A percentile compares a stretch with the other conserved stretches of the same genome.
These are phyloP conservation scores for Oenanthe javanica DNA, from an alignment of 140 eudicot genomes.

Conservation along the genomic window DNA sequence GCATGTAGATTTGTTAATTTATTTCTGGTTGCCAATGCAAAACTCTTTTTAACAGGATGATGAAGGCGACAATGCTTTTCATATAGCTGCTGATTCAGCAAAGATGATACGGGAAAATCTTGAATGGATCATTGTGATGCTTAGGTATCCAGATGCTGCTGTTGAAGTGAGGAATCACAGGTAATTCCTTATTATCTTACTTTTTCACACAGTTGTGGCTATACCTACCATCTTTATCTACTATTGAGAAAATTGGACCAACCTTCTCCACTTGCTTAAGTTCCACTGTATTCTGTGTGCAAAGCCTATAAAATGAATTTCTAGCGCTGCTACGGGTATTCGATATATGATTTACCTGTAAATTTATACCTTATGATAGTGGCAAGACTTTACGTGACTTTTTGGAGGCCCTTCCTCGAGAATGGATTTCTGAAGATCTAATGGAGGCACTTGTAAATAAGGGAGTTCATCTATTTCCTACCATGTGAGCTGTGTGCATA, in stretches of 20 bases:
- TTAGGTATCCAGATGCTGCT: constrained; percentile 85
- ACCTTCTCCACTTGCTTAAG: not conserved
- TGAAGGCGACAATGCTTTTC: constrained; percentile 98
- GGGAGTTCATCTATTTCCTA: constrained; percentile 83
- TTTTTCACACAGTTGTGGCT: constrained; percentile 5
- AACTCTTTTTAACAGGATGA: constrained; percentile 57
- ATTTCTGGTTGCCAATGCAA: not conserved
- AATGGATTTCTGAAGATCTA: constrained; percentile 97
- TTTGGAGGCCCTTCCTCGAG: constrained; percentile 95
- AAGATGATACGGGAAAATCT: constrained; percentile 96
- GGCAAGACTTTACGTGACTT: constrained; percentile 90
- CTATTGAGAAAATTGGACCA: not conserved
- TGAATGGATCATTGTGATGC: constrained; percentile 87
- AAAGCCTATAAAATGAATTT: not conserved
- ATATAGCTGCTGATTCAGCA: constrained; percentile 96
- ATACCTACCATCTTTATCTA: not conserved
- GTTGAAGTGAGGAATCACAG: constrained; percentile 91
- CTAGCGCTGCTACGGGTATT: not conserved
- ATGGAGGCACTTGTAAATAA: constrained; percentile 78
- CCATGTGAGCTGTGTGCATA: constrained; percentile 58
- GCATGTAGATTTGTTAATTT: not conserved
- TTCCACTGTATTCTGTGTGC: not conserved
- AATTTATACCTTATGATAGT: constrained; percentile 40
- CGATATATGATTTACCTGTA: not conserved
- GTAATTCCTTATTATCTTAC: constrained; percentile 24